Percentiles rank a stretch among this genome's conserved stretches.
phyloP scores from a whole-genome alignment of 1,284 basidiomycete genomes.

The Cystobasidiaceae sp. region DNA sequence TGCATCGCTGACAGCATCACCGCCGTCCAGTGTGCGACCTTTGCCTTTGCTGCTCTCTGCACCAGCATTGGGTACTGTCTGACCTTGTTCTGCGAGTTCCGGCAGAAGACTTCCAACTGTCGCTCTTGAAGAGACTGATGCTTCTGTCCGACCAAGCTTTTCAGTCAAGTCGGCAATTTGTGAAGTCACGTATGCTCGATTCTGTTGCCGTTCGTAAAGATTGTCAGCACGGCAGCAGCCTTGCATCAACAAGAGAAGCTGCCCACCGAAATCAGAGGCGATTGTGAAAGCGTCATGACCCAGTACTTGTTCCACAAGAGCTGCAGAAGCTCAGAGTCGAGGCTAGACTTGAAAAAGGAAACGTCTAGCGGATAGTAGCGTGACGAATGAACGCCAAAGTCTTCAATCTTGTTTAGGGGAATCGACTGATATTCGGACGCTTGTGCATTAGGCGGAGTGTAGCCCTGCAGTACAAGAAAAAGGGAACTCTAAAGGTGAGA shows the following conservation, averaged over 20 bases:
- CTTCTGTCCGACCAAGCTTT: constrained; percentile 57
- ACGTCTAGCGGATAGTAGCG: constrained; percentile 92
- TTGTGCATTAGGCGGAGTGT: constrained; percentile 66
- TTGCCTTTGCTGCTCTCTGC: constrained; percentile 46
- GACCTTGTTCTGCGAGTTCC: constrained; percentile 50
- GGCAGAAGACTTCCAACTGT: constrained; percentile 41
- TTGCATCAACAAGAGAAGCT: not conserved
- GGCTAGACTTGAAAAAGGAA: constrained; percentile 84
- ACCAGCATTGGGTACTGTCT: not conserved
- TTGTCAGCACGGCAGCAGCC: no score
- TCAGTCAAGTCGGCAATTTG: constrained; percentile 82
- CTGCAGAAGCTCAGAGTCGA: constrained; percentile 80
- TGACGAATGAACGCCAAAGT: constrained; percentile 97
- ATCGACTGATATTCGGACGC: constrained; percentile 85
- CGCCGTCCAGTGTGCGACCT: no score
- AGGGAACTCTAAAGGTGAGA: not conserved
- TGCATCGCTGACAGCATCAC: constrained; percentile 48
- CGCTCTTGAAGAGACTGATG: constrained; percentile 33
- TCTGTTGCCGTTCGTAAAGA: no score
- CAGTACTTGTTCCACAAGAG: constrained; percentile 99
- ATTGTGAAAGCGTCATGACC: constrained; percentile 91
- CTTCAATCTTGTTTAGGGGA: constrained; percentile 89
- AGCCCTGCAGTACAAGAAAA: constrained; percentile 54
- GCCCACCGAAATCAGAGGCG: constrained; percentile 79
- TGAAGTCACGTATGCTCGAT: constrained; percentile 81